A percentile compares a stretch with the other conserved stretches of the same genome.
Conservation (phyloP, 176 grass and related monocot species). For the Avena eriantha region DNA sequence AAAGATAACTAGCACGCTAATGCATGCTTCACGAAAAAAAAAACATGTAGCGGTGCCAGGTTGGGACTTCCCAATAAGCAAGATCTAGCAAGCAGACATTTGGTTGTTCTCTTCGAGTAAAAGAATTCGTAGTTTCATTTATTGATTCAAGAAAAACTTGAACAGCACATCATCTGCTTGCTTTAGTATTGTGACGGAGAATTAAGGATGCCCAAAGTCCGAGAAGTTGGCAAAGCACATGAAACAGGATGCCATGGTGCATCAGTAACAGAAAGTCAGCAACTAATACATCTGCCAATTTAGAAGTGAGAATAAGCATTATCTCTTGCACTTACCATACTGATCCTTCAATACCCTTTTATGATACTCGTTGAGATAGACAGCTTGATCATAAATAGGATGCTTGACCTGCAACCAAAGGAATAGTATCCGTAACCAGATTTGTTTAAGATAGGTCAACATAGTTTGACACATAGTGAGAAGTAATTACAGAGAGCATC, state of each 20-base stretch:
- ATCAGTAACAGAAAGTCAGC: constrained; percentile 14
- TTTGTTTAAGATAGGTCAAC: constrained; percentile 31
- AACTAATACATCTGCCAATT: constrained; percentile 41
- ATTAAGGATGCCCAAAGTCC: constrained; percentile 2
- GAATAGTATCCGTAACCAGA: constrained; percentile 38
- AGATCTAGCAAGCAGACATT: constrained; percentile 28
- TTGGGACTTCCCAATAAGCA: constrained; percentile 17
- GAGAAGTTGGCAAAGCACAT: constrained; percentile 35
- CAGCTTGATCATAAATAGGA: constrained; percentile 78
- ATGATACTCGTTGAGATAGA: constrained; percentile 77
- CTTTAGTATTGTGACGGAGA: constrained; percentile 9
- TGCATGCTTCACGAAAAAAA: constrained; percentile 18
- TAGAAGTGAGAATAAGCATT: constrained; percentile 20
- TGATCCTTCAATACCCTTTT: constrained; percentile 77
- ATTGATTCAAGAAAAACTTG: constrained; percentile 28
- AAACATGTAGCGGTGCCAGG: constrained; percentile 11
- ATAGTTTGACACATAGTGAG: constrained; percentile 38
- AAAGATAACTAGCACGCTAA: constrained; percentile 16
- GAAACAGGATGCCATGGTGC: constrained; percentile 31
- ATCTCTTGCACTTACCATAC: constrained; percentile 61
- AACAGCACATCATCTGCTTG: constrained; percentile 25
- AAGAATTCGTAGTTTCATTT: background rate
- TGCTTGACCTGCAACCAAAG: constrained; percentile 57
- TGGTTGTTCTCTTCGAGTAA: constrained; percentile 21
- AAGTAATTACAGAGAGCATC: constrained; percentile 62